These are phyloP conservation scores for Dendrothele bispora DNA, from an alignment of 768 basidiomycete species.

Conservation along the genomic window DNA sequence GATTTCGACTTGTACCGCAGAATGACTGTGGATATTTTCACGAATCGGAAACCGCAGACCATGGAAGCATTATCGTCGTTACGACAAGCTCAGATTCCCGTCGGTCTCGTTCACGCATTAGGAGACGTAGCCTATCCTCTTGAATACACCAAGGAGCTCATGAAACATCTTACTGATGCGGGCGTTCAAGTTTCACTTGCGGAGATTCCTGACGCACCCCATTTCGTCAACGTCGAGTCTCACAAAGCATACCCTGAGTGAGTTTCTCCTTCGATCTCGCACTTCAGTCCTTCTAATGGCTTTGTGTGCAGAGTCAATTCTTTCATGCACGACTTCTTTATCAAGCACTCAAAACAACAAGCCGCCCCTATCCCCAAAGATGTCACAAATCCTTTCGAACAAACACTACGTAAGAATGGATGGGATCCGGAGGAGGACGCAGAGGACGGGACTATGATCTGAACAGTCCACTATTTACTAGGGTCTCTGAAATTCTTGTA, in stretches of 20 bases:
- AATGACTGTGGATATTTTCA: conserved; percentile 8
- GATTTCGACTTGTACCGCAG: conserved; percentile 5
- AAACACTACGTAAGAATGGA: not conserved
- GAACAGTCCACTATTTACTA: too few relatives aligned
- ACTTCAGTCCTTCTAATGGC: not conserved
- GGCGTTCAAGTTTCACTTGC: conserved; percentile 17
- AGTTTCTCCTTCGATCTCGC: not conserved
- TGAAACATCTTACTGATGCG: conserved; percentile 19
- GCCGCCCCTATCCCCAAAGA: not conserved
- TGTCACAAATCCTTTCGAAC: not conserved
- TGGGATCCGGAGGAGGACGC: not conserved
- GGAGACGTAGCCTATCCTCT: conserved; percentile 25
- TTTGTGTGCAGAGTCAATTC: conserved; percentile 2
- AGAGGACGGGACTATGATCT: not conserved
- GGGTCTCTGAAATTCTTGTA: too few relatives aligned
- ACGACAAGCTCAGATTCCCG: conserved; percentile 19
- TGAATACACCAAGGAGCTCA: conserved; percentile 13
- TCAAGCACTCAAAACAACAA: not conserved
- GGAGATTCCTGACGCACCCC: conserved; percentile 19
- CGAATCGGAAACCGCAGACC: not conserved
- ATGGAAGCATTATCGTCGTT: conserved; percentile 3
- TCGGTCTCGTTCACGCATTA: conserved; percentile 21
- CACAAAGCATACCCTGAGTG: too few relatives aligned
- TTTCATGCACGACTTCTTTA: conserved; percentile 7
- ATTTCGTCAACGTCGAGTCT: conserved; percentile 18